Conservation (phyloP, 192 early-diverging fungal species). For the Backusella liffmaniae region DNA sequence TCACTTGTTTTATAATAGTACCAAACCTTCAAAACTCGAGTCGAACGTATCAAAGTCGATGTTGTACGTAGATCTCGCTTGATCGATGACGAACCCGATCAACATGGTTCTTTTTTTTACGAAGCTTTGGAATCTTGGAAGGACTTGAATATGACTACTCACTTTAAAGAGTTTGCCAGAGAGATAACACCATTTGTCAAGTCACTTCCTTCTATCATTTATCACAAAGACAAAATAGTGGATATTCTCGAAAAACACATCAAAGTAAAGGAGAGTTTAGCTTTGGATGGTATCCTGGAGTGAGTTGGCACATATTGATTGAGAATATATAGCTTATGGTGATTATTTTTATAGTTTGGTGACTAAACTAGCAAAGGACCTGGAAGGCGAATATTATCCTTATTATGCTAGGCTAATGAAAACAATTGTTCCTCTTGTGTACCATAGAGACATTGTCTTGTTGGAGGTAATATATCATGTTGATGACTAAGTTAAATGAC, state of each 20-base stretch:
- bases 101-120: constrained; percentile 78
- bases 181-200: constrained; percentile 64
- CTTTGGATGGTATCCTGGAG: constrained; percentile 84
- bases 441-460: constrained; percentile 63
- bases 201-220: constrained; percentile 85
- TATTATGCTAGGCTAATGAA: constrained; percentile 69
- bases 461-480: constrained; percentile 60
- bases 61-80: constrained; percentile 61
- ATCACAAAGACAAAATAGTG: constrained; percentile 83
- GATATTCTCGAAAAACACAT: constrained; percentile 65
- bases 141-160: constrained; percentile 88
- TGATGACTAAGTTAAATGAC: neutral
- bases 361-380: constrained; percentile 82
- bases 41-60: constrained; percentile 83
- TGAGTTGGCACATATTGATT: constrained; percentile 37
- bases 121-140: constrained; percentile 79
- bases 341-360: constrained; percentile 53
- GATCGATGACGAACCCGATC: constrained; percentile 58
- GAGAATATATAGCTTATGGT: neutral
- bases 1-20: constrained; percentile 50
- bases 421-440: constrained; percentile 66
- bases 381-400: constrained; percentile 88
- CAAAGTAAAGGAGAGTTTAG: constrained; percentile 57
- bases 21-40: constrained; percentile 69
- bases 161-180: constrained; percentile 71